Evolutionary conservation across 208 protist species (phyloP), one percentile per base, ranked within the genome.

Genomic region (Leishmania braziliensis): DNA sequence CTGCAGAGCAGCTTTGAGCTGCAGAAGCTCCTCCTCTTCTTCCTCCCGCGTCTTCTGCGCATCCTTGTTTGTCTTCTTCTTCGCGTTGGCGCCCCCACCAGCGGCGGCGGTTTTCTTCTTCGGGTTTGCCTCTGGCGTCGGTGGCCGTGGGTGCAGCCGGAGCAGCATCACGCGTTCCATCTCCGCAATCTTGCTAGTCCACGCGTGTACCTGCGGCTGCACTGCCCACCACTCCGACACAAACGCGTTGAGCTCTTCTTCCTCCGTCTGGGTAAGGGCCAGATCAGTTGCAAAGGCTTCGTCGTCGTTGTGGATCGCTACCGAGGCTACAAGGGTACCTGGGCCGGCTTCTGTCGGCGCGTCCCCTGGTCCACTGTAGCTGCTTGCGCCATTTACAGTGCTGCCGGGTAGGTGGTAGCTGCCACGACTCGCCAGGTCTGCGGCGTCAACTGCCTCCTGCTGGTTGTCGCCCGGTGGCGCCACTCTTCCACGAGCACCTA

Each of bases 141-240:
- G 56, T 29, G 78, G 83, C 4, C 77, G 81, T n/a, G 79, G 86
- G 76, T 83, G 75, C 88, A 95, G 88, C 20, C 77, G 56, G 29
- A 91, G 89, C 77, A 94, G 69, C 82, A 98, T 84, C 69, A 97
- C 91, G 0, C 91, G 89, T 81, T 97, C 92, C 93, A 98, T 96
- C 75, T 93, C 84, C 0, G 81, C 88, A n/a, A 93, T 84, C 56
- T 89, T 85, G 16, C 84, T 89, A 12, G 86, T 86, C 78, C 95
- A 86, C 39, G 82, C 75, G 56, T 82, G 75, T 46, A 88, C 89
- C 70, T 85, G 65, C 83, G 84, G 82, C 86, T 93, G 63, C 80
- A 80, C 82, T 85, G 80, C 50, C 85, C 90, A 92, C 76, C 91
- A 90, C 26, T 94, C 90, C 50, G 90, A 78, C 77, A 94, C 85